Evolutionary conservation across 805 yeast species (phyloP).

Genomic region (Torulaspora microellipsoides): DNA sequence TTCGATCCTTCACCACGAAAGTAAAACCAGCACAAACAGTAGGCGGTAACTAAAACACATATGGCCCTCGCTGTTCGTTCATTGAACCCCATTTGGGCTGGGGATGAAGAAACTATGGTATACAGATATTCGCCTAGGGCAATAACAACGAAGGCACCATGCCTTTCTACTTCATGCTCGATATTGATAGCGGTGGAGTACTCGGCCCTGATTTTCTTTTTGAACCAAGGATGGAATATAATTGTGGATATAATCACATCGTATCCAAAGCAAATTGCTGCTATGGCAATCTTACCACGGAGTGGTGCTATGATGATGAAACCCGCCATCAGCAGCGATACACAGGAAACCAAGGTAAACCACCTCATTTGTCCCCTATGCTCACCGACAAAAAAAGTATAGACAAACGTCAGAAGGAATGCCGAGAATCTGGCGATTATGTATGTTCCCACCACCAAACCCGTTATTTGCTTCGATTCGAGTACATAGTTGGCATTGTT

Average conservation of each 20-base stretch:
- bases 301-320: not conserved
- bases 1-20: not conserved
- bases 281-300: not conserved
- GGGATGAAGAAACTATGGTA: conserved; percentile 46
- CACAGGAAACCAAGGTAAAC: not conserved
- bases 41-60: not conserved
- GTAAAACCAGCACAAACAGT: not conserved
- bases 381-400: not conserved
- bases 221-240: not conserved
- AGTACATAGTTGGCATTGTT: conserved; percentile 39
- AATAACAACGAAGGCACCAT: conserved; percentile 52
- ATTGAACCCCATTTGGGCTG: conserved; percentile 45
- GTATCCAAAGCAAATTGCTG: not conserved
- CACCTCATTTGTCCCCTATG: not conserved
- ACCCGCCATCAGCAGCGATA: not conserved
- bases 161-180: not conserved
- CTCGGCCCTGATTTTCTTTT: not conserved
- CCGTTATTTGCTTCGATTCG: conserved; percentile 6
- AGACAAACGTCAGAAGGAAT: conserved; percentile 35
- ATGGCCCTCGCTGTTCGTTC: not conserved
- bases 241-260: not conserved
- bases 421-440: conserved; percentile 44
- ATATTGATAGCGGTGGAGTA: not conserved
- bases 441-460: conserved; percentile 43
- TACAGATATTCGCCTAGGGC: conserved; percentile 63